Evolutionary conservation across 1,284 basidiomycete species (phyloP).

Genomic region (Ustilago shanxiensis): DNA sequence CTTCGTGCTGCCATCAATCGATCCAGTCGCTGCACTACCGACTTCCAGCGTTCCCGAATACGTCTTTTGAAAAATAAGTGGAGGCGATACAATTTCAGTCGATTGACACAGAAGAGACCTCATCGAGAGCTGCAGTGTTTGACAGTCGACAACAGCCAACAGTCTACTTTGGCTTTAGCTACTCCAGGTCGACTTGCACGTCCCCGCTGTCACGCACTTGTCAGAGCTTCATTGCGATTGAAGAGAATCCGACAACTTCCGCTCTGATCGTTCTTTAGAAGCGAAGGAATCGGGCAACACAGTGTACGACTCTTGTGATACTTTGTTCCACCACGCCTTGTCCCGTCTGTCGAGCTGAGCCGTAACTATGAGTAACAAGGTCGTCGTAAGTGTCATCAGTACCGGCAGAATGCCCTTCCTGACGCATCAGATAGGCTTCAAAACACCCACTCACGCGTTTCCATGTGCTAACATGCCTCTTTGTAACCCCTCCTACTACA

Average conservation of each 20-base stretch:
- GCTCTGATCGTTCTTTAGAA: not conserved
- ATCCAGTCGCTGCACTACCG: slow-evolving; percentile 4
- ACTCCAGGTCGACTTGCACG: not conserved
- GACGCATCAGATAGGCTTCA: not conserved
- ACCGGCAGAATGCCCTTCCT: not conserved
- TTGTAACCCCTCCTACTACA: slow-evolving; percentile 71
- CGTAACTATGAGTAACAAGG: slow-evolving; percentile 59
- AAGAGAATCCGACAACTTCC: not conserved
- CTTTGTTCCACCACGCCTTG: no score
- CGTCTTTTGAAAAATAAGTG: not conserved
- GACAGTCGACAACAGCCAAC: not conserved
- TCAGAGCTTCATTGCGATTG: no score
- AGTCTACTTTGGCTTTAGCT: not conserved
- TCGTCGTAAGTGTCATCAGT: slow-evolving; percentile 44
- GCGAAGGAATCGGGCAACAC: not conserved
- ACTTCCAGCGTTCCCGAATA: not conserved
- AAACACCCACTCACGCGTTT: not conserved
- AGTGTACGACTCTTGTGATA: not conserved
- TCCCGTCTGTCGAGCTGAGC: not conserved
- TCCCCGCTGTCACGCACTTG: no score
- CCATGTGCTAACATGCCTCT: slow-evolving; percentile 4
- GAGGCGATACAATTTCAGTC: not conserved
- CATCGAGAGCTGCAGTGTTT: not conserved
- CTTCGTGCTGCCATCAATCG: slow-evolving; percentile 7
- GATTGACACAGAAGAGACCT: not conserved